These are phyloP conservation scores for Sarocladium oryzae DNA, from an alignment of 2,329 filamentous ascomycete genomes.

Conservation along the genomic window DNA sequence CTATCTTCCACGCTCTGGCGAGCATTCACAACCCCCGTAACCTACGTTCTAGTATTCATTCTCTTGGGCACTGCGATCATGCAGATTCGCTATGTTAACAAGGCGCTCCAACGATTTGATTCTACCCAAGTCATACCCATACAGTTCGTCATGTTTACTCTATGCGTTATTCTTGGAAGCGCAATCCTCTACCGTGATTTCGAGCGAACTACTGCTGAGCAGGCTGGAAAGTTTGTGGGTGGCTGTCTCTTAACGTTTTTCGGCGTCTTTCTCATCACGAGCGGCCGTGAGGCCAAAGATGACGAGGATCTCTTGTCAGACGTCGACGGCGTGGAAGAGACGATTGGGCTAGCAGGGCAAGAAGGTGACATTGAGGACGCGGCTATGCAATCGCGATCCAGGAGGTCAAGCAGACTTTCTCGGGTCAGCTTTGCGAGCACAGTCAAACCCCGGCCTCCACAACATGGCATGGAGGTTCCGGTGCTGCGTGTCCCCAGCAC, in stretches of 20 bases:
- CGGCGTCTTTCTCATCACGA: constrained; percentile 96
- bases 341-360: constrained; percentile 53
- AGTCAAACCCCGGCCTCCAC: constrained; percentile 29
- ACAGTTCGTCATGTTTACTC: constrained; percentile 93
- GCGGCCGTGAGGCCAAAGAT: constrained; percentile 58
- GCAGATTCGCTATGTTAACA: constrained; percentile 97
- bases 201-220: constrained; percentile 67
- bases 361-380: constrained; percentile 18
- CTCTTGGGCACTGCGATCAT: constrained; percentile 81
- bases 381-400: constrained; percentile 26
- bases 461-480: constrained; percentile 29
- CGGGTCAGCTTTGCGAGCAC: constrained; percentile 37
- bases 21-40: constrained; percentile 85
- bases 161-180: constrained; percentile 91
- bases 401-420: constrained; percentile 42
- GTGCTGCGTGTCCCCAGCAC: constrained; percentile 27
- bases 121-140: constrained; percentile 97
- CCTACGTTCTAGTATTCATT: constrained; percentile 75
- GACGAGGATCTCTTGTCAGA: constrained; percentile 48
- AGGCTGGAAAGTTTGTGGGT: constrained; percentile 78
- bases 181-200: constrained; percentile 94
- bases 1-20: constrained; percentile 85
- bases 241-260: constrained; percentile 91
- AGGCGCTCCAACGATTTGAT: constrained; percentile 80
- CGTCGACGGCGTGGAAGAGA: constrained; percentile 55